phyloP scores from a whole-genome alignment of 2,329 filamentous ascomycete species.

The Pezicula carpinea region DNA sequence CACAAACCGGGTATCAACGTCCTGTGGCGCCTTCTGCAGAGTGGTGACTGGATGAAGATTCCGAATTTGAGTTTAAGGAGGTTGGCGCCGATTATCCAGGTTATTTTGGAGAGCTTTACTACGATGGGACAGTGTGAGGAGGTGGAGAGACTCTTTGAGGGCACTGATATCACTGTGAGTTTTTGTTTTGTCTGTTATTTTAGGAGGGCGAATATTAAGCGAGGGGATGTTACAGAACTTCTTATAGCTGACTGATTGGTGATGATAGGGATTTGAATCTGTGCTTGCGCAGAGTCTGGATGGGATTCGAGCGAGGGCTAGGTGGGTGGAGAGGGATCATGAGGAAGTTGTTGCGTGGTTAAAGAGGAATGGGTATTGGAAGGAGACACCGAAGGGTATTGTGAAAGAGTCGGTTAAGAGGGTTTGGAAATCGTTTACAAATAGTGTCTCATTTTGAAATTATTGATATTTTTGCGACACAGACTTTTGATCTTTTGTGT shows the following conservation, averaged over 20 bases:
- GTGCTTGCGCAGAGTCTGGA: conserved; percentile 7
- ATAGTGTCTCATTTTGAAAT: too few species aligned
- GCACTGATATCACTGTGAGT: conserved; percentile 3
- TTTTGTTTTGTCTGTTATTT: too few species aligned
- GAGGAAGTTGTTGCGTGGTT: conserved; percentile 13
- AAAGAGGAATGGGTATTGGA: conserved; percentile 6
- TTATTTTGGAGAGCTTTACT: conserved; percentile 2
- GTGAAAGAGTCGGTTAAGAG: too few species aligned
- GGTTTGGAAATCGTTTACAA: too few species aligned
- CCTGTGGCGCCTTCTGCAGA: conserved; percentile 4
- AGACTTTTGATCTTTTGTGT: too few species aligned
- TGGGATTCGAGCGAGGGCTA: conserved; percentile 4
- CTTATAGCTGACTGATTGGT: conserved; percentile 1
- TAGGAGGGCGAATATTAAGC: too few species aligned
- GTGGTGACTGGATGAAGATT: conserved; percentile 3
- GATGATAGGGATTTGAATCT: conserved; percentile 4
- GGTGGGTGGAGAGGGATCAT: conserved; percentile 13
- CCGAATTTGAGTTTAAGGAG: neutral
- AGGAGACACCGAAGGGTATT: too few species aligned
- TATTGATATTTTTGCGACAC: too few species aligned
- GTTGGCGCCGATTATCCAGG: conserved; percentile 1
- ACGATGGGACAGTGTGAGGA: conserved; percentile 3
- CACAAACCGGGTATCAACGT: conserved; percentile 6
- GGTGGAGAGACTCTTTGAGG: conserved; percentile 4
- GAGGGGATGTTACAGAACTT: too few species aligned